Conservation (phyloP, 2,329 filamentous ascomycete species). For the Cladobotryum protrusum region DNA sequence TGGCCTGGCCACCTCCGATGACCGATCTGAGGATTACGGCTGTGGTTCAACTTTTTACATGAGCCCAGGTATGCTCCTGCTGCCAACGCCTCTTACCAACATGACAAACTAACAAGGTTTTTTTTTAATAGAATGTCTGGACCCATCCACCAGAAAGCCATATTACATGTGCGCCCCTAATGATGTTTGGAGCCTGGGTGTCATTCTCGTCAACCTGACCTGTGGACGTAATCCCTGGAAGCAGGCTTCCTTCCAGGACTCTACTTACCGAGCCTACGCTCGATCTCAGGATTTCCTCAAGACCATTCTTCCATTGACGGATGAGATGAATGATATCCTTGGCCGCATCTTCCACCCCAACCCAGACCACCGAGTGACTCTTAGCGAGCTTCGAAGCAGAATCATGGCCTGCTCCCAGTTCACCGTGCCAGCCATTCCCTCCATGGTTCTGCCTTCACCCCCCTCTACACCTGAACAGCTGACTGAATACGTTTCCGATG, state of each 20-base stretch:
- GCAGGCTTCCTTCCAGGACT: conserved; percentile 86
- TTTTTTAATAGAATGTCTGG: conserved; percentile 67
- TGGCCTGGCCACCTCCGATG: conserved; percentile 82
- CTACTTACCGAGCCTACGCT: conserved; percentile 86
- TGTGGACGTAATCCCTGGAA: conserved; percentile 99
- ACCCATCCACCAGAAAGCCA: conserved; percentile 66
- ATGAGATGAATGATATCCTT: conserved; percentile 83
- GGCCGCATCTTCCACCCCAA: conserved; percentile 82
- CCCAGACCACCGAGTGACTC: conserved; percentile 73
- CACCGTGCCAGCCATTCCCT: conserved; percentile 43
- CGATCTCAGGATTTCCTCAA: conserved; percentile 82
- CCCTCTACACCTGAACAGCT: conserved; percentile 38
- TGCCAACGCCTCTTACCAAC: background rate
- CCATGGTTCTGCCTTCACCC: conserved; percentile 31
- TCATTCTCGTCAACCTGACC: conserved; percentile 94
- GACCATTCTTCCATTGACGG: conserved; percentile 84
- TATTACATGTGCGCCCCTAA: conserved; percentile 91
- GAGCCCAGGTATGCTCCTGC: conserved; percentile 75
- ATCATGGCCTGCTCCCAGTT: conserved; percentile 74
- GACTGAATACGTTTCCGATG: conserved; percentile 41
- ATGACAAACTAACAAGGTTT: background rate
- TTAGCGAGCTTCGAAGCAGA: conserved; percentile 69
- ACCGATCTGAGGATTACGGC: conserved; percentile 85
- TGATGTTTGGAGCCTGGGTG: conserved; percentile 96
- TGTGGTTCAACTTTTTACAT: conserved; percentile 99